Conservation (phyloP, 495 filamentous ascomycete species). For the Neurospora discreta region DNA sequence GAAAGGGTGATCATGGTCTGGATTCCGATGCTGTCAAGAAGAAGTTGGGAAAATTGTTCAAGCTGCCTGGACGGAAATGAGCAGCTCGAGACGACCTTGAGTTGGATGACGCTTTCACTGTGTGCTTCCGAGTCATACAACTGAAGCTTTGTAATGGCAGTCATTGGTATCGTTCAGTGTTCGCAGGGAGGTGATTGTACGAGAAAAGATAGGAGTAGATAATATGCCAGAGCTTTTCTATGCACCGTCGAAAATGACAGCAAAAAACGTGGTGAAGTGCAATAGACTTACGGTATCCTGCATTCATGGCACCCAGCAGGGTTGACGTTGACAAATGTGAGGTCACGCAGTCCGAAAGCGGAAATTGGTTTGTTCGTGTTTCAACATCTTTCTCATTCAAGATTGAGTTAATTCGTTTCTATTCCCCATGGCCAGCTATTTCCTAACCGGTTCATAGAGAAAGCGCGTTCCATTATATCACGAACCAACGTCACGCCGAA, state of each 20-base stretch:
- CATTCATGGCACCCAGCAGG: neutral
- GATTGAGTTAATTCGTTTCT: slow-evolving; percentile 2
- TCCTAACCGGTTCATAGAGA: slow-evolving; percentile 3
- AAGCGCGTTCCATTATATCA: slow-evolving; percentile 3
- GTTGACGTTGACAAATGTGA: neutral
- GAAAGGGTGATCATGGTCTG: slow-evolving; percentile 32
- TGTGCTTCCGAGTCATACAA: neutral
- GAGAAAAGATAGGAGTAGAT: neutral
- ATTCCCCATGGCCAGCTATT: slow-evolving; percentile 5
- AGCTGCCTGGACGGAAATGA: slow-evolving; percentile 47
- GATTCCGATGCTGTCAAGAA: slow-evolving; percentile 28
- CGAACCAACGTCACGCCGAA: slow-evolving; percentile 6
- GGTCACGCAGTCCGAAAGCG: neutral
- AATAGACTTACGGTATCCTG: neutral
- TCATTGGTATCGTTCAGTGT: slow-evolving; percentile 7
- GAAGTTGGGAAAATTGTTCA: slow-evolving; percentile 62
- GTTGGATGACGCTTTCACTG: neutral
- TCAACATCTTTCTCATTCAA: slow-evolving; percentile 7
- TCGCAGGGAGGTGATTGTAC: neutral
- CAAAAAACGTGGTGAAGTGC: neutral
- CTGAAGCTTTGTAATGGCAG: slow-evolving; percentile 2
- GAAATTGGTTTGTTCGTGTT: neutral
- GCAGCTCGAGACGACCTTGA: neutral
- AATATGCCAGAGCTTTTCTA: neutral
- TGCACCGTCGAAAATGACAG: neutral